Evolutionary conservation across 805 yeast species (phyloP).

Genomic region (Kodamaea neixiangensis): DNA sequence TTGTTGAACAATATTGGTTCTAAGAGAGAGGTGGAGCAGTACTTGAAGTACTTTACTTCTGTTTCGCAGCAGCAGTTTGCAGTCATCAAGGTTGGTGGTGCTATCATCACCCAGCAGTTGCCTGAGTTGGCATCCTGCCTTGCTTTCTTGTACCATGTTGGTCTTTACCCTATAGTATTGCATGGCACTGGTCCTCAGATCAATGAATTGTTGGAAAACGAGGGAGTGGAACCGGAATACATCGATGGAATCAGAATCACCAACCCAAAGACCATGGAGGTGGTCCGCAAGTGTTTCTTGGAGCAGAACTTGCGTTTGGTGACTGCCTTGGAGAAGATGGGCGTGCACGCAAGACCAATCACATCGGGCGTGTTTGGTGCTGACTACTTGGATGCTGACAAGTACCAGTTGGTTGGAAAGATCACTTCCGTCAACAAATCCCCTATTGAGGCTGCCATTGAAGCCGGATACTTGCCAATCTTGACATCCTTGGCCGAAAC

Average conservation of each 20-base stretch:
- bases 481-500: constrained; percentile 97
- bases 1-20: constrained; percentile 94
- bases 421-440: constrained; percentile 84
- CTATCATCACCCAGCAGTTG: constrained; percentile 92
- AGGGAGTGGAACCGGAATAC: constrained; percentile 94
- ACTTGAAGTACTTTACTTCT: constrained; percentile 92
- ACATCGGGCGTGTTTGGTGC: constrained; percentile 98
- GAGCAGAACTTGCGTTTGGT: constrained; percentile 95
- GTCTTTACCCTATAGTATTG: constrained; percentile 91
- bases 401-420: constrained; percentile 91
- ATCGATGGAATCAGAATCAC: constrained; percentile 97
- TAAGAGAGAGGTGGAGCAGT: constrained; percentile 97
- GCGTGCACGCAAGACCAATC: constrained; percentile 97
- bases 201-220: constrained; percentile 87
- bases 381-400: constrained; percentile 83
- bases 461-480: constrained; percentile 95
- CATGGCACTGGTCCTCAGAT: constrained; percentile 99
- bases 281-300: constrained; percentile 91
- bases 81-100: constrained; percentile 98
- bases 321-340: constrained; percentile 93
- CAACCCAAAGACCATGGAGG: constrained; percentile 91
- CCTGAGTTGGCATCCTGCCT: constrained; percentile 93
- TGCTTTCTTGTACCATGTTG: constrained; percentile 96
- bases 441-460: constrained; percentile 86
- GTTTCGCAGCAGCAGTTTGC: constrained; percentile 97